Evolutionary conservation across 2,329 filamentous ascomycete genomes (phyloP).

Genomic region (Xylariaceae sp.): DNA sequence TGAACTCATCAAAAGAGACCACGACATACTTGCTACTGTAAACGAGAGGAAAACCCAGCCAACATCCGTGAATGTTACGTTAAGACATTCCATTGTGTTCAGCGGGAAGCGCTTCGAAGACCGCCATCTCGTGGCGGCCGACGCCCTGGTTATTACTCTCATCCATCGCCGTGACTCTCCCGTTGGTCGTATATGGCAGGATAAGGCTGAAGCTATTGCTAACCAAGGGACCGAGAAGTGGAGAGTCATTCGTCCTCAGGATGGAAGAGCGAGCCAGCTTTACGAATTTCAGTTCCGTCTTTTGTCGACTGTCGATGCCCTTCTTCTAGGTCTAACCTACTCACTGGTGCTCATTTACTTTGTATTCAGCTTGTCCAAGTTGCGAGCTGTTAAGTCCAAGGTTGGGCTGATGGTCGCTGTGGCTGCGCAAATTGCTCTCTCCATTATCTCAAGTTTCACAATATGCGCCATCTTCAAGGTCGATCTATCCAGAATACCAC

Average conservation of each 20-base stretch:
- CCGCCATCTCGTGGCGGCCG: slow-evolving; percentile 63
- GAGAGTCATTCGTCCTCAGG: slow-evolving; percentile 57
- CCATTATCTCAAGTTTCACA: slow-evolving; percentile 75
- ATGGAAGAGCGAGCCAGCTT: slow-evolving; percentile 56
- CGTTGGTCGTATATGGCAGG: slow-evolving; percentile 63
- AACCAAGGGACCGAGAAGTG: slow-evolving; percentile 49
- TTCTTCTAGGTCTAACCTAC: slow-evolving; percentile 64
- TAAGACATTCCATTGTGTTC: slow-evolving; percentile 76
- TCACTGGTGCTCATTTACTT: slow-evolving; percentile 61
- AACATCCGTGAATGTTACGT: slow-evolving; percentile 67
- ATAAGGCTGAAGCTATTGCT: slow-evolving; percentile 52
- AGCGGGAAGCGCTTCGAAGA: slow-evolving; percentile 75
- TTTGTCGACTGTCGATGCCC: slow-evolving; percentile 62
- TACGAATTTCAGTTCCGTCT: slow-evolving; percentile 79
- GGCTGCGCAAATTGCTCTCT: slow-evolving; percentile 64
- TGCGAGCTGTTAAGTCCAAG: slow-evolving; percentile 72
- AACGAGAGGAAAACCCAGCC: slow-evolving; percentile 59
- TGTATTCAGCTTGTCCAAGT: slow-evolving; percentile 60
- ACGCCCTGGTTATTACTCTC: slow-evolving; percentile 74
- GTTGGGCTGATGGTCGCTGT: slow-evolving; percentile 69
- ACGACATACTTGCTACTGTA: slow-evolving; percentile 64
- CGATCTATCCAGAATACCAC: slow-evolving; percentile 70
- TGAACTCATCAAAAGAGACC: slow-evolving; percentile 54
- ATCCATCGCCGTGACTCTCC: slow-evolving; percentile 64
- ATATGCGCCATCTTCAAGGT: slow-evolving; percentile 72